phyloP scores from a whole-genome alignment of 2,329 filamentous ascomycete genomes.

The Fusarium decemcellulare region DNA sequence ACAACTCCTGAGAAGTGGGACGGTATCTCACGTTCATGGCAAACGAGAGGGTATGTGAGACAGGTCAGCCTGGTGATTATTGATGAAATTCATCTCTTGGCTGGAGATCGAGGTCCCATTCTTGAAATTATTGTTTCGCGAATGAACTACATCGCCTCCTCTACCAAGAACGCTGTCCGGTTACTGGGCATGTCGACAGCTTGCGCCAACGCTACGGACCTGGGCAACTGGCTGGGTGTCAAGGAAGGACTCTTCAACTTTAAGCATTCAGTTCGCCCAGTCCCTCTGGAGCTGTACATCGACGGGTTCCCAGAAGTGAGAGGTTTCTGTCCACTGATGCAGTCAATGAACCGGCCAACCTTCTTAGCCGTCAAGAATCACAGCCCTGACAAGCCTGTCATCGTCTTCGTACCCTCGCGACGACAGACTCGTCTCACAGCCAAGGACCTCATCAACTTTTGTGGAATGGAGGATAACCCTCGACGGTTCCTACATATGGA shows the following conservation, averaged over 20 bases:
- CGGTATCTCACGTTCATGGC: conserved; percentile 98
- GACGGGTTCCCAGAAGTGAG: conserved; percentile 96
- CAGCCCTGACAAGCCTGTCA: conserved; percentile 96
- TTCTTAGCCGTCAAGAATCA: conserved; percentile 98
- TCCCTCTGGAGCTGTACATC: conserved; percentile 96
- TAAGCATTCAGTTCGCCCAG: conserved; percentile 94
- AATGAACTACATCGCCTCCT: conserved; percentile 99
- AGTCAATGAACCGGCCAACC: conserved; percentile 98
- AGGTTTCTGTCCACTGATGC: conserved; percentile 98
- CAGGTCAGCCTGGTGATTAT: conserved; percentile 98
- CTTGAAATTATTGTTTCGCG: conserved; percentile 93
- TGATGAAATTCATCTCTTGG: conserved; percentile 97
- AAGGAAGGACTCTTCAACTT: conserved; percentile 98
- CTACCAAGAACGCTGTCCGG: conserved; percentile 89
- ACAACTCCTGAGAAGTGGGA: conserved; percentile 99
- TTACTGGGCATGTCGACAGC: conserved; percentile 99
- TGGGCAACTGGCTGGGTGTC: conserved; percentile 97
- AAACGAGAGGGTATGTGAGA: conserved; percentile 95
- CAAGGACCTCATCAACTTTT: conserved; percentile 96
- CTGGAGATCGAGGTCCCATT: conserved; percentile 96
- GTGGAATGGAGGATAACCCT: conserved; percentile 98
- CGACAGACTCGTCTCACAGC: conserved; percentile 95
- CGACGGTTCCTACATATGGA: conserved; percentile 93
- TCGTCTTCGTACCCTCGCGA: conserved; percentile 97
- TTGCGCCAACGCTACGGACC: conserved; percentile 93